Evolutionary conservation across 495 filamentous ascomycete species (phyloP).

Genomic region (Collariella sp.): DNA sequence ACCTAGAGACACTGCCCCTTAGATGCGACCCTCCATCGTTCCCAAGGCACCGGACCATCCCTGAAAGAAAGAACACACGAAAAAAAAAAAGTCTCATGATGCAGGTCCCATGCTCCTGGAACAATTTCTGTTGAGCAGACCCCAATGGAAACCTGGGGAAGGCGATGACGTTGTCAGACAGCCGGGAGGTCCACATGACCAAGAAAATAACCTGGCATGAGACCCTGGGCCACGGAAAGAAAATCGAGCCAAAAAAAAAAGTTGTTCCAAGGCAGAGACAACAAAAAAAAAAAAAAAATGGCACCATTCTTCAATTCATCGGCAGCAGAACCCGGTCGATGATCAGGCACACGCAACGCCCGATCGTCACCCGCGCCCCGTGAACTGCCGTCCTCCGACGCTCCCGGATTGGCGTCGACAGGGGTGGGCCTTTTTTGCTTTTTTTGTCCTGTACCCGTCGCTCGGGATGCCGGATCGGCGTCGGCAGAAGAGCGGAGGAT

Average conservation of each 20-base stretch:
- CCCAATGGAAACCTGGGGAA: slow-evolving; percentile 15
- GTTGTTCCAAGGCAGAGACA: neutral
- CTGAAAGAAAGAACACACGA: too few relatives aligned
- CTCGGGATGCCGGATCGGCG: slow-evolving; percentile 4
- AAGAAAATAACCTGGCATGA: neutral
- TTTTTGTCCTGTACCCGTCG: neutral
- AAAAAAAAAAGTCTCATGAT: neutral
- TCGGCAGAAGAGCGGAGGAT: slow-evolving; percentile 7
- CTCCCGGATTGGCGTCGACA: neutral
- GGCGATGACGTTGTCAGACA: slow-evolving; percentile 18
- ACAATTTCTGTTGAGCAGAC: neutral
- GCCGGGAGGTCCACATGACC: neutral
- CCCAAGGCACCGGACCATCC: too few relatives aligned
- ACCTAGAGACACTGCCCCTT: too few relatives aligned
- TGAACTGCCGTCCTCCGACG: neutral
- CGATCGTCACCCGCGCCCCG: neutral
- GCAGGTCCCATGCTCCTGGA: slow-evolving; percentile 9
- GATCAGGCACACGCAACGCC: slow-evolving; percentile 7
- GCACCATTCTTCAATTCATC: neutral
- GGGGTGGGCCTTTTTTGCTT: neutral
- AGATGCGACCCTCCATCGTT: too few relatives aligned
- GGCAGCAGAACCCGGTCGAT: neutral
- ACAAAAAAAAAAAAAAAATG: neutral
- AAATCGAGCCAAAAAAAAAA: neutral
- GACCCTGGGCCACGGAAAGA: neutral